phyloP scores from a whole-genome alignment of 805 yeast genomes.

The Isabelozyma heimii region DNA sequence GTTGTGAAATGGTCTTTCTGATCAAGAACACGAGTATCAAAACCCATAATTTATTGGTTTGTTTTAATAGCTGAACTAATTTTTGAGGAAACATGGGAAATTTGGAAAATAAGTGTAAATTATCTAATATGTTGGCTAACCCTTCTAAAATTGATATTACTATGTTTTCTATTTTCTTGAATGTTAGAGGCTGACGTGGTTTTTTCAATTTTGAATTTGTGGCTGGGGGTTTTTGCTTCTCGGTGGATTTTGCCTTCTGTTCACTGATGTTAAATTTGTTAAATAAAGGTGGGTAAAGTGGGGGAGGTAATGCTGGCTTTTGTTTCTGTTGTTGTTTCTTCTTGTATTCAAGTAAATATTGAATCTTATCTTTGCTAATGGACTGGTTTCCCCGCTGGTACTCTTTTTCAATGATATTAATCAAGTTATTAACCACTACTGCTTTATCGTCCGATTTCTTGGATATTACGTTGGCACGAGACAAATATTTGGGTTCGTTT shows the following conservation, averaged over 20 bases:
- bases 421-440: constrained; percentile 1
- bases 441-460: background rate
- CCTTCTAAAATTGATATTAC: constrained; percentile 31
- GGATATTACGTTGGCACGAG: background rate
- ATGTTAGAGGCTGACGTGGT: constrained; percentile 12
- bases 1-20: constrained; percentile 40
- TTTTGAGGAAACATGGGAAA: constrained; percentile 42
- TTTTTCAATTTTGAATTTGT: background rate
- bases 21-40: constrained; percentile 38
- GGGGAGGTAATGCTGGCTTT: background rate
- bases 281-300: constrained; percentile 1
- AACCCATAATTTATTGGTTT: constrained; percentile 44
- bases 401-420: constrained; percentile 1
- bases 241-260: background rate
- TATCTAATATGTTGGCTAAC: constrained; percentile 38
- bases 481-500: background rate
- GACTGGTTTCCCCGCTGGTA: constrained; percentile 1
- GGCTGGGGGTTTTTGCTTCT: background rate
- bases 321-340: background rate
- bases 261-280: background rate
- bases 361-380: constrained; percentile 1
- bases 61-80: constrained; percentile 28
- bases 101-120: constrained; percentile 39
- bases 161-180: constrained; percentile 27
- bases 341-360: background rate